These are phyloP conservation scores for Exophiala viscosa DNA, from an alignment of 2,329 filamentous ascomycete species.

Conservation along the genomic window DNA sequence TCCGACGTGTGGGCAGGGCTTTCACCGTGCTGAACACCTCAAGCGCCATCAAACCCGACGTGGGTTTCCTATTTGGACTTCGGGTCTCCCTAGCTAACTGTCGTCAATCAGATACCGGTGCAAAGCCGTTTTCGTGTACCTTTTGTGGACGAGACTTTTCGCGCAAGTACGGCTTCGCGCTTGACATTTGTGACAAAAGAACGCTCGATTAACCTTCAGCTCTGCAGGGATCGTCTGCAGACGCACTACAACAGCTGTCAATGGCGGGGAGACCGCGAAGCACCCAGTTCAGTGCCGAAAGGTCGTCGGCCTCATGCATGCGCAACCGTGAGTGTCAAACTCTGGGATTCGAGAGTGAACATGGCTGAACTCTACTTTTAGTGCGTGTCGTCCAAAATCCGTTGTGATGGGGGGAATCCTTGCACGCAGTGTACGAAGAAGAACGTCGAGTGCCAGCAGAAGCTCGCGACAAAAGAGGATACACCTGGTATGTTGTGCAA, in stretches of 20 bases:
- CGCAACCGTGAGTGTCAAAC: slow-evolving; percentile 37
- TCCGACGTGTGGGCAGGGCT: slow-evolving; percentile 41
- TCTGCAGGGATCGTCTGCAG: slow-evolving; percentile 41
- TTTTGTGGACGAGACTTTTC: slow-evolving; percentile 46
- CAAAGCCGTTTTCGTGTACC: slow-evolving; percentile 47
- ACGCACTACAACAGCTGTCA: slow-evolving; percentile 45
- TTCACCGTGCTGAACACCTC: slow-evolving; percentile 48
- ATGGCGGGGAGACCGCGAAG: slow-evolving; percentile 40
- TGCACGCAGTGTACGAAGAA: slow-evolving; percentile 45
- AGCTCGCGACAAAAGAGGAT: slow-evolving; percentile 15
- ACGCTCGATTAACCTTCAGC: slow-evolving; percentile 7
- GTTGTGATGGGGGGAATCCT: slow-evolving; percentile 44
- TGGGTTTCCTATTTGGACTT: slow-evolving; percentile 31
- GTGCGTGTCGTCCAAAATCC: slow-evolving; percentile 48
- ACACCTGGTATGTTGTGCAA: slow-evolving; percentile 25
- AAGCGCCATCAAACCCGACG: slow-evolving; percentile 47
- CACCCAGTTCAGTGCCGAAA: slow-evolving; percentile 45
- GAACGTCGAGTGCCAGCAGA: slow-evolving; percentile 37
- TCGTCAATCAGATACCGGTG: slow-evolving; percentile 39
- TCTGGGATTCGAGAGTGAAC: no score
- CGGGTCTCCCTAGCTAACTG: not conserved
- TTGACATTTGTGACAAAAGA: not conserved
- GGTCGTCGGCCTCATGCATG: slow-evolving; percentile 47
- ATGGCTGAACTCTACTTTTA: slow-evolving; percentile 17
- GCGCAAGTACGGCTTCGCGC: slow-evolving; percentile 31